These are phyloP conservation scores for Didymella segeticola DNA, from an alignment of 2,329 filamentous ascomycete genomes.

Conservation along the genomic window DNA sequence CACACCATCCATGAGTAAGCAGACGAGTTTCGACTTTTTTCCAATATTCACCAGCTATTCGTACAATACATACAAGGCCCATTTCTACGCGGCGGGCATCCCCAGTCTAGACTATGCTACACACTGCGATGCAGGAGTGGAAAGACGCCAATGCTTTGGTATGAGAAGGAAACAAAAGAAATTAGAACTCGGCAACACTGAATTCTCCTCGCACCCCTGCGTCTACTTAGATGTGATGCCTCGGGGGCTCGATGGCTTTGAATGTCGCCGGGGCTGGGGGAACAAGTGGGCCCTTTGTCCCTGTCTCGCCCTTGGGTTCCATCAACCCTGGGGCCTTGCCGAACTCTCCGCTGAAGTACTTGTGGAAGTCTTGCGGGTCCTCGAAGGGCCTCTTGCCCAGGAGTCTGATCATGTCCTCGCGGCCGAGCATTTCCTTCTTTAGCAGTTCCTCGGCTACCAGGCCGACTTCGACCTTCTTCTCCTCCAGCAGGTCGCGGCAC, in stretches of 20 bases:
- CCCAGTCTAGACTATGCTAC: slow-evolving; percentile 5
- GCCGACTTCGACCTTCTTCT: slow-evolving; percentile 88
- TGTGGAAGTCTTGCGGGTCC: slow-evolving; percentile 87
- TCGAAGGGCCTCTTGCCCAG: slow-evolving; percentile 84
- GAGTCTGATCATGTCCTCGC: slow-evolving; percentile 91
- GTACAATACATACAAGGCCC: slow-evolving; percentile 11
- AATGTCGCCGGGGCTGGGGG: slow-evolving; percentile 40
- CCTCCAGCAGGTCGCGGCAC: slow-evolving; percentile 80
- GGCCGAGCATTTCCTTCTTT: slow-evolving; percentile 85
- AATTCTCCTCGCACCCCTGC: neutral
- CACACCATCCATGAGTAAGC: too few relatives aligned
- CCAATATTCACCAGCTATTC: slow-evolving; percentile 4
- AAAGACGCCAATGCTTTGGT: neutral
- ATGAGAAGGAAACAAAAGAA: neutral
- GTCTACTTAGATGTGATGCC: slow-evolving; percentile 6
- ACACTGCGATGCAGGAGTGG: neutral
- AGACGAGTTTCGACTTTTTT: neutral
- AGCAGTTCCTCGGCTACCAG: slow-evolving; percentile 92
- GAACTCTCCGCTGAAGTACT: slow-evolving; percentile 74
- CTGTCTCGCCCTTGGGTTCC: slow-evolving; percentile 41
- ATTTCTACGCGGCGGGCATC: neutral
- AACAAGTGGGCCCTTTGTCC: slow-evolving; percentile 44
- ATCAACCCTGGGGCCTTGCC: slow-evolving; percentile 44
- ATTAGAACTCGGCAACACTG: neutral
- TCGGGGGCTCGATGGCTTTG: slow-evolving; percentile 18